Conservation (phyloP, 2,329 filamentous ascomycete species). For the Diaporthe sp. region DNA sequence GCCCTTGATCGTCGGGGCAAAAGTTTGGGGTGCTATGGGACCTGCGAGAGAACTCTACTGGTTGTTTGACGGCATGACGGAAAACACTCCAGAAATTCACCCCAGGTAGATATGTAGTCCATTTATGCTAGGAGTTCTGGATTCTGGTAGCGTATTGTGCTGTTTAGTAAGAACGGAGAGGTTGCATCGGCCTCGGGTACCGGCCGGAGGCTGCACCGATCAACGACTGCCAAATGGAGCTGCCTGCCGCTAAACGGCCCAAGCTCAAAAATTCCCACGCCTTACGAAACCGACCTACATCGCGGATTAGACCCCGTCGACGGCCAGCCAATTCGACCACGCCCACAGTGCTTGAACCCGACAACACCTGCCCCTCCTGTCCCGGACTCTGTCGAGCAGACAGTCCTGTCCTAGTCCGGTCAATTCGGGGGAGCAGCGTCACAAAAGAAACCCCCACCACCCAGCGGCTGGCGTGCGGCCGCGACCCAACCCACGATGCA, state of each 20-base stretch:
- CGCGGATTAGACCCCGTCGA: constrained; percentile 2
- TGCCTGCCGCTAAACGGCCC: constrained; percentile 33
- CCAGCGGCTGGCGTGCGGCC: constrained; percentile 22
- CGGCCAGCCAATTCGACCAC: constrained; percentile 21
- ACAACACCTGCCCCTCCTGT: neutral
- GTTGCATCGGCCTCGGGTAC: constrained; percentile 13
- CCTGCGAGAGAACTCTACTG: neutral
- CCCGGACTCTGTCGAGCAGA: neutral
- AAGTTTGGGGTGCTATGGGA: neutral
- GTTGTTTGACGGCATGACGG: neutral
- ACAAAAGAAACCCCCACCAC: neutral
- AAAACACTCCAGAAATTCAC: neutral
- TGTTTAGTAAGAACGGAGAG: neutral
- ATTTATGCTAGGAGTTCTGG: neutral
- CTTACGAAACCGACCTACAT: neutral
- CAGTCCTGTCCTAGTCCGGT: neutral
- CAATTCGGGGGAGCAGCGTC: neutral
- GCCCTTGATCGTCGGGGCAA: neutral
- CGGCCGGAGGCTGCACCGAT: constrained; percentile 21
- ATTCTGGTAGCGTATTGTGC: neutral
- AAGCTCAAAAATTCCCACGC: constrained; percentile 42
- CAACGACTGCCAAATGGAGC: constrained; percentile 5
- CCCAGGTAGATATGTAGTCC: neutral
- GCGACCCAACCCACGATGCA: constrained; percentile 66
- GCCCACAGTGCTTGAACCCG: neutral